Conservation (phyloP, 768 basidiomycete genomes). For the Cyclocybe cylindracea region DNA sequence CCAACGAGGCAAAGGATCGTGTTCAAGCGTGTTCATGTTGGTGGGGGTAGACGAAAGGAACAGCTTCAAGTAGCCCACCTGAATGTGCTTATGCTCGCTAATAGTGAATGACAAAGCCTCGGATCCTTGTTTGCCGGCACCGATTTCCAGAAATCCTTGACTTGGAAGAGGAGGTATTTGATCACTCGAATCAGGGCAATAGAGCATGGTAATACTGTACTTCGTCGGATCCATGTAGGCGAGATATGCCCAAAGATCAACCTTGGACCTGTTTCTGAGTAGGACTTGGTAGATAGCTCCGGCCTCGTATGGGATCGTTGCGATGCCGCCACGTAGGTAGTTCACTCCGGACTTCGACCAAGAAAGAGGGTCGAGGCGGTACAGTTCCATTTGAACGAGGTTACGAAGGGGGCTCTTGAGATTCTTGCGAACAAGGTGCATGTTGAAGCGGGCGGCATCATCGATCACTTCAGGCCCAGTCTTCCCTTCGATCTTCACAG, state of each 20-base stretch:
- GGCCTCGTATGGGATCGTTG: slow-evolving; percentile 44
- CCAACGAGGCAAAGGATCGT: slow-evolving; percentile 27
- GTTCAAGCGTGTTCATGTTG: slow-evolving; percentile 50
- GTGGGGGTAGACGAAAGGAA: slow-evolving; percentile 56
- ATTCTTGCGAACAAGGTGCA: slow-evolving; percentile 56
- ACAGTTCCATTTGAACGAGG: slow-evolving; percentile 55
- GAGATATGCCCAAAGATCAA: slow-evolving; percentile 64
- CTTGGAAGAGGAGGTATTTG: slow-evolving; percentile 44
- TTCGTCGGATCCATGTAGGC: slow-evolving; percentile 60
- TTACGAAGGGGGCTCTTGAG: slow-evolving; percentile 45
- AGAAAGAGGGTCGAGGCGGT: slow-evolving; percentile 44
- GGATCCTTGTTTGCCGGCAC: slow-evolving; percentile 43
- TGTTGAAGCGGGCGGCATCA: slow-evolving; percentile 60
- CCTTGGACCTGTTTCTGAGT: slow-evolving; percentile 49
- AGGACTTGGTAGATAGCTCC: slow-evolving; percentile 47
- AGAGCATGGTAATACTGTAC: slow-evolving; percentile 55
- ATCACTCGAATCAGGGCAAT: slow-evolving; percentile 44
- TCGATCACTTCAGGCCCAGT: slow-evolving; percentile 43
- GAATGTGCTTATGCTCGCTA: slow-evolving; percentile 33
- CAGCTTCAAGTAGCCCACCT: slow-evolving; percentile 57
- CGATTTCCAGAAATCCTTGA: slow-evolving; percentile 38
- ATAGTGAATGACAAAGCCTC: slow-evolving; percentile 49
- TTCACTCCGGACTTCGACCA: slow-evolving; percentile 47
- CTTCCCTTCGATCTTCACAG: slow-evolving; percentile 37
- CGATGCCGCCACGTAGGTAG: slow-evolving; percentile 47